These are phyloP conservation scores for Albizia julibrissin DNA, from an alignment of 306 rosid genomes.

Conservation along the genomic window DNA sequence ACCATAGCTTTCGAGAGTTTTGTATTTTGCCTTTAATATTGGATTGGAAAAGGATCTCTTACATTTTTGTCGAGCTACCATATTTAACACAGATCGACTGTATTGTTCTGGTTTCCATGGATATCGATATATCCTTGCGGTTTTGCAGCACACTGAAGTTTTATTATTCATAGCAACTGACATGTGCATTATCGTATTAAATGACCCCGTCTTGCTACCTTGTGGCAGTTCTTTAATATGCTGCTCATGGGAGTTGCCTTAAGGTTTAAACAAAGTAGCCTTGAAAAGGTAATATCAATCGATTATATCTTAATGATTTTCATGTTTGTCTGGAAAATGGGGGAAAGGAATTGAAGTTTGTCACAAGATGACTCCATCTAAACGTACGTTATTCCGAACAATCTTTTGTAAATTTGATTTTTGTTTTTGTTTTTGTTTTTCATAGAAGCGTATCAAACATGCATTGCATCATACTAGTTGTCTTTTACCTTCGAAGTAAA, in stretches of 20 bases:
- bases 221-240: not conserved
- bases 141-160: not conserved
- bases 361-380: too few relatives aligned
- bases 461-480: too few relatives aligned
- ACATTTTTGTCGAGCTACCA: not conserved
- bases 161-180: not conserved
- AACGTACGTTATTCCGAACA: too few relatives aligned
- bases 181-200: not conserved
- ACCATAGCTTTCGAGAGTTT: conserved; percentile 20
- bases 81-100: not conserved
- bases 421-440: too few relatives aligned
- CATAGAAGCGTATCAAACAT: too few relatives aligned
- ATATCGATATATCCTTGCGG: not conserved
- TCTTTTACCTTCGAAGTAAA: too few relatives aligned
- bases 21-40: not conserved
- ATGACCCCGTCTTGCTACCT: not conserved
- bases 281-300: not conserved
- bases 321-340: not conserved
- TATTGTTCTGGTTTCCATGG: not conserved
- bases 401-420: too few relatives aligned
- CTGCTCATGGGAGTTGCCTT: not conserved
- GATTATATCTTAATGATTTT: not conserved
- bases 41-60: conserved; percentile 21
- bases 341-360: too few relatives aligned
- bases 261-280: not conserved